Base-by-base conservation (phyloP, 179 eudicot species). In the Carnegiea gigantea region DNA sequence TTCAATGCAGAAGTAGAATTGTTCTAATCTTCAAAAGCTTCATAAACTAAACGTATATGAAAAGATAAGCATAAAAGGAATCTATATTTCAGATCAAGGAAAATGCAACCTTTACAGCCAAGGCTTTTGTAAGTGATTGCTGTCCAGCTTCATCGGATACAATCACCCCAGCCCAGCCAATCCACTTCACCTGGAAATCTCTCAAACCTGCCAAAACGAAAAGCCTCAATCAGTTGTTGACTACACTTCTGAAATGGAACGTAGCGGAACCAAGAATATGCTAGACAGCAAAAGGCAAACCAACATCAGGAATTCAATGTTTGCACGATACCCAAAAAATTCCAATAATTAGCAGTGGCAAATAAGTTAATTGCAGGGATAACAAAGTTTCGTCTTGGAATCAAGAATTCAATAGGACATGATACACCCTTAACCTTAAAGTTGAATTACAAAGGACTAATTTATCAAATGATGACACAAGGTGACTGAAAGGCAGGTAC, bases 151-250 rank as follows among this genome's bases (percentile, higher is more conserved):
- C 92, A 85, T 93, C 98, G 2, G 93, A 90, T 75, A 92, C 94
- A 86, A 87, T 88, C 43, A 93, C 90, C 67, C 98, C 98, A 43
- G 98, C 93, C 98, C 98, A 93, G n/a, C 98, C 98, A 82, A 93
- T 91, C 98, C 96, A 93, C 83, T 83, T 90, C 21, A 91, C 90
- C 76, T 93, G 95, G 74, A 93, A 90, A 59, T 87, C 94, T 76
- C 84, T 90, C 79, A 93, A 86, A 80, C 98, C 95, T 93, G 84
- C 72, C 72, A 13, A 12, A 28, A 28, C 12, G 18, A 67, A 28
- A 26, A 67, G 72, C 20, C 33, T 9, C 70, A 67, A 67, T 28
- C 72, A 67, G 6, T 14, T 26, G 18, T 26, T 28, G 12, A 30
- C 72, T 28, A 67, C 72, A 36, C 40, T 67, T 30, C 40, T 28